Conservation (phyloP, 2,329 filamentous ascomycete species). For the Rachicladosporium sp. region DNA sequence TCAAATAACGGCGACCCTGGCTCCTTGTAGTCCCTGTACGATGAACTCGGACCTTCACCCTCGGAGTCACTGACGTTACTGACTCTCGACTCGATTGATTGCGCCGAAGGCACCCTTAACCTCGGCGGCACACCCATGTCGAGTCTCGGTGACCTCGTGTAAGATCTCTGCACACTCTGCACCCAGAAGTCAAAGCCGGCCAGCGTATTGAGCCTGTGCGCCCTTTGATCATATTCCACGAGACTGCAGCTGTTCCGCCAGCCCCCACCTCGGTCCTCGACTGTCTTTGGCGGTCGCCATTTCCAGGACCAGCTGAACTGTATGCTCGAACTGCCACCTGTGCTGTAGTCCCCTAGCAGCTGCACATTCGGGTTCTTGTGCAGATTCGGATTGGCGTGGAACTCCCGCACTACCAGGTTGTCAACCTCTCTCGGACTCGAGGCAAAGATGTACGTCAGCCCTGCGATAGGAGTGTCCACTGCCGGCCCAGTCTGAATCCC, state of each 20-base stretch:
- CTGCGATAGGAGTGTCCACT: constrained; percentile 67
- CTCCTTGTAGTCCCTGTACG: constrained; percentile 29
- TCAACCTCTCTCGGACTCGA: constrained; percentile 79
- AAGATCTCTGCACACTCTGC: constrained; percentile 41
- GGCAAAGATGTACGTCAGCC: constrained; percentile 84
- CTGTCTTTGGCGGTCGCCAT: constrained; percentile 77
- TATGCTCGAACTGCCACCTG: constrained; percentile 68
- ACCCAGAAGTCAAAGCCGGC: constrained; percentile 95
- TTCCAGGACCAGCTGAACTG: constrained; percentile 95
- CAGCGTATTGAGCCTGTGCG: constrained; percentile 76
- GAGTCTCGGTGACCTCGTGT: constrained; percentile 55
- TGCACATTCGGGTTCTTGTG: constrained; percentile 96
- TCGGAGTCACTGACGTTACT: constrained; percentile 50
- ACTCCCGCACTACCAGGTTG: constrained; percentile 86
- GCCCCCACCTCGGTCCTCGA: constrained; percentile 74
- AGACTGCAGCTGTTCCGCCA: constrained; percentile 97
- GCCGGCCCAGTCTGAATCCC: constrained; percentile 18
- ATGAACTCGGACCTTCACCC: constrained; percentile 25
- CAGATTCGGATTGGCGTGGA: constrained; percentile 91
- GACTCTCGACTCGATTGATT: constrained; percentile 71
- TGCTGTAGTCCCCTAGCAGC: constrained; percentile 82
- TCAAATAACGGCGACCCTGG: constrained; percentile 37
- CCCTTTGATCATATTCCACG: constrained; percentile 90
- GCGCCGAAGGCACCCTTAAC: constrained; percentile 30
- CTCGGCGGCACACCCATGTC: constrained; percentile 48